Conservation (phyloP, 305 asterid species). For the Andrographis paniculata region DNA sequence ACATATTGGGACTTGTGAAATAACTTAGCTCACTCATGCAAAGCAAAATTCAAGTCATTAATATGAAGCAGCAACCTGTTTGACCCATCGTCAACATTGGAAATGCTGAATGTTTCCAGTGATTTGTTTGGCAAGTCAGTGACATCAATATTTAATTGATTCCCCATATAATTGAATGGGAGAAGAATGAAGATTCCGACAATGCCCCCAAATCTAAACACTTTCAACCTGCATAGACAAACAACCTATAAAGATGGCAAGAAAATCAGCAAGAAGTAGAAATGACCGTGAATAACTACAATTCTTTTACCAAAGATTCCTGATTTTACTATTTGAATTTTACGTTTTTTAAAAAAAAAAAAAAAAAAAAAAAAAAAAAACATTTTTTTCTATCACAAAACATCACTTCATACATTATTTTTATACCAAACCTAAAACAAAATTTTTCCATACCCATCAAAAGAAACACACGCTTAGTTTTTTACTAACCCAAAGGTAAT, state of each 20-base stretch:
- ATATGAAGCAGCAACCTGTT: conserved; percentile 46
- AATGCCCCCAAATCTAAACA: conserved; percentile 66
- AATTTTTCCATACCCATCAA: conserved; percentile 1
- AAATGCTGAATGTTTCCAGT: conserved; percentile 77
- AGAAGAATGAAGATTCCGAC: conserved; percentile 79
- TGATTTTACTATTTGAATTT: too few species aligned
- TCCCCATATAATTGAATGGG: conserved; percentile 93
- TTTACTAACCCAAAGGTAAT: conserved; percentile 60
- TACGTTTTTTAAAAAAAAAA: too few species aligned
- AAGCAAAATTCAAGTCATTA: conserved; percentile 10
- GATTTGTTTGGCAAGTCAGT: conserved; percentile 69
- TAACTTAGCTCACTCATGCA: background rate
- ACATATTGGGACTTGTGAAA: background rate
- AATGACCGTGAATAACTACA: too few species aligned
- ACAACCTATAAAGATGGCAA: too few species aligned
- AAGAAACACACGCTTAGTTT: background rate
- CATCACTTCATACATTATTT: too few species aligned
- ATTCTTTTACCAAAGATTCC: too few species aligned
- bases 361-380: too few species aligned
- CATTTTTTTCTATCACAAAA: too few species aligned
- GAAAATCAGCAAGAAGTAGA: too few species aligned
- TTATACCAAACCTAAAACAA: too few species aligned
- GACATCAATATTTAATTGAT: conserved; percentile 65
- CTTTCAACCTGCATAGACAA: conserved; percentile 52
- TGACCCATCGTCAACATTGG: conserved; percentile 90